Percentiles rank a stretch among this genome's conserved stretches.
phyloP scores from a whole-genome alignment of 805 yeast species.

The Metschnikowia vanudenii region DNA sequence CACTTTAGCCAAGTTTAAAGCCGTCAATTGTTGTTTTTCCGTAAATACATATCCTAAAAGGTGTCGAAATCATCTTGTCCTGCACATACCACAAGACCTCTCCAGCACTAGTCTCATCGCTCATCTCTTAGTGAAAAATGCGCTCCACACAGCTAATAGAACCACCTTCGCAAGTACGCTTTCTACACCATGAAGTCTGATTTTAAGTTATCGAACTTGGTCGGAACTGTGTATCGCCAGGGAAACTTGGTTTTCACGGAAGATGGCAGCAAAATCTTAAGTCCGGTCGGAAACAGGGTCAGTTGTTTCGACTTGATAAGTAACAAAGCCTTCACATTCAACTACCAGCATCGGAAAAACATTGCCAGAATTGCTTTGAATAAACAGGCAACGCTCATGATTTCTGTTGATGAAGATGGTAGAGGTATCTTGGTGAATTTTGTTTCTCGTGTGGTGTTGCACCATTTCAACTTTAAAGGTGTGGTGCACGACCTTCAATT shows the following conservation, averaged over 20 bases:
- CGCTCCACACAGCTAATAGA: not conserved
- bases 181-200: slow-evolving; percentile 69
- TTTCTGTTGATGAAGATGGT: slow-evolving; percentile 88
- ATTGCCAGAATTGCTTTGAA: slow-evolving; percentile 78
- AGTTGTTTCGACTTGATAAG: slow-evolving; percentile 82
- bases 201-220: slow-evolving; percentile 78
- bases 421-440: slow-evolving; percentile 90
- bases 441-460: slow-evolving; percentile 76
- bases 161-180: not conserved
- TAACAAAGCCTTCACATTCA: slow-evolving; percentile 83
- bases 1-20: no score
- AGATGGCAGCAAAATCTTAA: slow-evolving; percentile 78
- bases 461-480: slow-evolving; percentile 91
- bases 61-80: not conserved
- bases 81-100: slow-evolving; percentile 1
- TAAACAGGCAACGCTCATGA: slow-evolving; percentile 71
- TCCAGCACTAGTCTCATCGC: slow-evolving; percentile 14
- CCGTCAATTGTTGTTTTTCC: no score
- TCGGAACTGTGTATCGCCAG: slow-evolving; percentile 92
- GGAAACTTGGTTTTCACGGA: slow-evolving; percentile 87
- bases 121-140: slow-evolving; percentile 17
- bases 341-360: slow-evolving; percentile 89
- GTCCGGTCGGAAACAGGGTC: slow-evolving; percentile 95
- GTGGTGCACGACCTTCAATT: slow-evolving; percentile 71
- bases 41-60: no score